Conservation (phyloP, 495 filamentous ascomycete species). For the Aspergillus kassunensis region DNA sequence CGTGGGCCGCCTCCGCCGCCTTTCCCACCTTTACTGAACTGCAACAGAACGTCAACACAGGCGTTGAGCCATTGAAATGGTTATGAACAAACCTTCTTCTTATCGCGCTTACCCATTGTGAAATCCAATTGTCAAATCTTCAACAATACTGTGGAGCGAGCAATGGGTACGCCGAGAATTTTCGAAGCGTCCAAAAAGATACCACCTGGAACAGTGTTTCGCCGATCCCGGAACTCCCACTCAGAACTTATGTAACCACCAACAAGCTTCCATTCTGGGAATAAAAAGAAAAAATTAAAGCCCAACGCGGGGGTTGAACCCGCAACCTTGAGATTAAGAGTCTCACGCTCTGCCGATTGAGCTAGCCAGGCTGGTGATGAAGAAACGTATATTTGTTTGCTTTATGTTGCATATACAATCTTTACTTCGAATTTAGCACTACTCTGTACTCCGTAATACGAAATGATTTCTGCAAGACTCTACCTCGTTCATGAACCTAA, state of each 20-base stretch:
- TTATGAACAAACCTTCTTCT: conserved; percentile 12
- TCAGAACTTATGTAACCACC: neutral
- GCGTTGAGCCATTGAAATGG: neutral
- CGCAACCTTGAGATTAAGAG: neutral
- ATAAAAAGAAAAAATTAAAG: conserved; percentile 20
- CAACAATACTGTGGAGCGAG: neutral
- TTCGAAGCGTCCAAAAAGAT: conserved; percentile 13
- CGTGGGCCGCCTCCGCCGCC: conserved; percentile 31
- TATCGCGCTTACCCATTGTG: conserved; percentile 16
- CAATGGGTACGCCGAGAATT: neutral
- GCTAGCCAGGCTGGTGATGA: conserved; percentile 34
- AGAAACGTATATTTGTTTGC: neutral
- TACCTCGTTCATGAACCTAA: too few species aligned
- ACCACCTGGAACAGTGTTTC: conserved; percentile 2
- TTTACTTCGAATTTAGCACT: too few species aligned
- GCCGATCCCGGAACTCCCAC: neutral
- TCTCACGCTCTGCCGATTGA: neutral
- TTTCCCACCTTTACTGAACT: conserved; percentile 34
- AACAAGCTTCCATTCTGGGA: too few species aligned
- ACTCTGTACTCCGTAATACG: too few species aligned
- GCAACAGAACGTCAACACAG: conserved; percentile 16
- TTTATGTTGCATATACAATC: neutral
- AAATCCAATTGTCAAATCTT: neutral
- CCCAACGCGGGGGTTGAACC: neutral
- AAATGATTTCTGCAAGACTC: too few species aligned